These are phyloP conservation scores for Sclerotinia nivalis DNA, from an alignment of 2,329 filamentous ascomycete genomes.

Conservation along the genomic window DNA sequence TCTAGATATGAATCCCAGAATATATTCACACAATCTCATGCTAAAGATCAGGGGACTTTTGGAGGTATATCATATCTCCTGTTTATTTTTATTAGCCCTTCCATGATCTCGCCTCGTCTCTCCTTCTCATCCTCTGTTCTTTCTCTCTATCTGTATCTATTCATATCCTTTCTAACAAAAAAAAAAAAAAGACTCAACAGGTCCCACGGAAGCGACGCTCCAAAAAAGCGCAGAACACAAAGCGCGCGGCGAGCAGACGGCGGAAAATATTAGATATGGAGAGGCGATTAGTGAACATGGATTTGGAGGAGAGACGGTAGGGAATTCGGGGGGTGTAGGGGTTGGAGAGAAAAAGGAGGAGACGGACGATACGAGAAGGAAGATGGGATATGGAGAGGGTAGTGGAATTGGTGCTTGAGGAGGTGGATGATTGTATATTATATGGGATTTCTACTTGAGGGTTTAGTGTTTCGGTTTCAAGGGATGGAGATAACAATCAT, in stretches of 20 bases:
- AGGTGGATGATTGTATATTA: neutral
- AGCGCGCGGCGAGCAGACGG: constrained; percentile 47
- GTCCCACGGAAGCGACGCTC: constrained; percentile 18
- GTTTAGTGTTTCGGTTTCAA: neutral
- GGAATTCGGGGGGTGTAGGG: constrained; percentile 30
- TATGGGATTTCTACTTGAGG: neutral
- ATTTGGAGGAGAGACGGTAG: constrained; percentile 54
- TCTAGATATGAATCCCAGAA: constrained; percentile 59
- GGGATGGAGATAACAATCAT: no score
- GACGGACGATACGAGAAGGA: constrained; percentile 46
- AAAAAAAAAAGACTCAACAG: constrained; percentile 23
- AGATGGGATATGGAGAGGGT: constrained; percentile 56
- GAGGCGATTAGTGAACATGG: constrained; percentile 57
- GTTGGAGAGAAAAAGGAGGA: constrained; percentile 45
- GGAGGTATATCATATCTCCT: constrained; percentile 46
- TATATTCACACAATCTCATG: constrained; percentile 50
- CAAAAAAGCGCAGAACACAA: constrained; percentile 32
- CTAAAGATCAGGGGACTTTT: constrained; percentile 58
- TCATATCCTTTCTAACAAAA: neutral
- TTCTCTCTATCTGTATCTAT: no score
- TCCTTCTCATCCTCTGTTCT: neutral
- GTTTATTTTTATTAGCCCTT: neutral
- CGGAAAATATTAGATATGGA: constrained; percentile 56
- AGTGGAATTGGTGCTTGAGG: constrained; percentile 54
- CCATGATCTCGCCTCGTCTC: neutral